Conservation (phyloP, 345 rosid species). For the thale cress (Arabidopsis thaliana) region TAIR10.1 NC_003075.7:17270001-17270500, state of each 20-base stretch:
- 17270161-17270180: conserved; percentile 29
- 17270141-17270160: background rate
- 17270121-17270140: background rate
- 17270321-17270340: conserved; percentile 45
- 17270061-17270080: background rate
- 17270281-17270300: conserved; percentile 46
- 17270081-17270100: background rate
- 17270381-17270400: conserved; percentile 40
- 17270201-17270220: background rate
- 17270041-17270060: background rate
- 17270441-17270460: background rate
- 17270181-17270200: conserved; percentile 27
- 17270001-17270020: conserved; percentile 1
- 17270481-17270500: conserved; percentile 1
- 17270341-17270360: conserved; percentile 1
- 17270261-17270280: conserved; percentile 32
- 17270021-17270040: conserved; percentile 3
- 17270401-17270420: conserved; percentile 33
- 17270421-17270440: conserved; percentile 4
- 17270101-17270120: conserved; percentile 9
- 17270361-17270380: conserved; percentile 35
- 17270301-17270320: conserved; percentile 49
- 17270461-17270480: background rate
- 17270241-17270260: conserved; percentile 34
- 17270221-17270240: conserved; percentile 29